Base-by-base conservation (phyloP, 2,329 filamentous ascomycete genomes). In the Harringtonia aguacate region DNA sequence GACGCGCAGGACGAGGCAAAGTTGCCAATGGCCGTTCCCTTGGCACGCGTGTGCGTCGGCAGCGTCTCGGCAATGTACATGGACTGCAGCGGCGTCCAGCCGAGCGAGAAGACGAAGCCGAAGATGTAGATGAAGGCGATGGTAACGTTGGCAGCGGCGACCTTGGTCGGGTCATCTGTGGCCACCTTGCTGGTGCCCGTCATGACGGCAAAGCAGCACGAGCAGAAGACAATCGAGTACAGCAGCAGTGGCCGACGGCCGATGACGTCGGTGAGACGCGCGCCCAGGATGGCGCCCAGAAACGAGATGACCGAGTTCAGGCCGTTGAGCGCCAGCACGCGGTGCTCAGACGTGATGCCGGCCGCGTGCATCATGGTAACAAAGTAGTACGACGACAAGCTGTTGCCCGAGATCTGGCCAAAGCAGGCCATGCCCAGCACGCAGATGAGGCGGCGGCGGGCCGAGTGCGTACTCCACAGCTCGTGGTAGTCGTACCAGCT, bases 211-310 rank as follows among this genome's bases (percentile, higher is more conserved):
- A 73, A 72, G 53, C 68, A 72, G 47, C 61, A 50, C 0, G 66
- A 68, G 41, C 62, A 64, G 48, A 66, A 70, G 12, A 69, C 54
- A 34, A 67, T 69, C 4, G 65, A 64, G 54, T 63, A 66, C 4
- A 77, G 55, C 17, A 77, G 57, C 8, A 77, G 58, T 0, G 72
- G 72, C 3, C 77, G 71, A 31, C 77, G 73, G n/a, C 77, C 74
- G 7, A 79, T 47, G 2, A 66, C 65, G 33, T 79, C 76, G 2
- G 74, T 73, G 40, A 79, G 62, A 14, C 67, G 62, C 4, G 76
- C 73, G 37, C 77, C 77, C 0, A 71, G 51, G 17, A 77, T 61
- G 17, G 73, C 70, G 2, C 63, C 68, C 2, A 69, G 50, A 46
- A 72, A 65, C 53, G 69, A 72, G 29, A 75, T 59, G 21, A 75